Base-by-base conservation (phyloP, 2,329 filamentous ascomycete species). In the Epichloe festucae region DNA sequence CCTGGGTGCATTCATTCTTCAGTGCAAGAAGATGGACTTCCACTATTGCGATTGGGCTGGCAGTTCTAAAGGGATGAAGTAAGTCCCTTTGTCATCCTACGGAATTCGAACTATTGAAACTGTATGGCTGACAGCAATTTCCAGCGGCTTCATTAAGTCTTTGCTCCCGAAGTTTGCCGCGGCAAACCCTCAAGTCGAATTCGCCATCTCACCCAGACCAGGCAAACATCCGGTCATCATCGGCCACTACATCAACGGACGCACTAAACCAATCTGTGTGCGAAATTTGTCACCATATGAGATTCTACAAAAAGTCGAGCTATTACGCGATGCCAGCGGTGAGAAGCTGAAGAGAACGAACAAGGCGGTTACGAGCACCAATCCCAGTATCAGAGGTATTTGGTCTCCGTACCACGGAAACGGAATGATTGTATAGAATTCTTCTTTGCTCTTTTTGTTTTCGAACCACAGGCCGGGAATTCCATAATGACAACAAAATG, bases 11-110 rank as follows among this genome's bases (percentile, higher is more conserved):
- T 97, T 97, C 75, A 88, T 98, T 70, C 81, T 96, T 53, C 91
- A 95, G 75, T 98, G 93, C 82, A 95, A 89, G 76, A 87, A 85
- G 65, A 76, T 98, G 68, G 88, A 95, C 68, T 88, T 98, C 65
- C 87, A 95, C 73, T 98, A 95, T 75, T 97, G 93, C 75, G 89
- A 97, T 77, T 90, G 86, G 81, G 88, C 87, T 53, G 93, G 90
- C 56, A 95, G 88, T 68, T 97, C 91, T 39, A 82, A 75, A 63
- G 93, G 93, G 65, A 96, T 97, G 89, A 93, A 95, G 87, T 93
- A 76, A 57, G 59, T 6, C 21, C 12, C 15, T 5, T 14, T 11
- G 5, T 11, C 36, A 19, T 14, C 31, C 4, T 15, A 10, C 6
- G 8, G 12, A 2, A 11, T 21, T 1, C n/a, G 38, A 39, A 27